These are phyloP conservation scores for Steccherinum ochraceum DNA, from an alignment of 768 basidiomycete species.

Conservation along the genomic window DNA sequence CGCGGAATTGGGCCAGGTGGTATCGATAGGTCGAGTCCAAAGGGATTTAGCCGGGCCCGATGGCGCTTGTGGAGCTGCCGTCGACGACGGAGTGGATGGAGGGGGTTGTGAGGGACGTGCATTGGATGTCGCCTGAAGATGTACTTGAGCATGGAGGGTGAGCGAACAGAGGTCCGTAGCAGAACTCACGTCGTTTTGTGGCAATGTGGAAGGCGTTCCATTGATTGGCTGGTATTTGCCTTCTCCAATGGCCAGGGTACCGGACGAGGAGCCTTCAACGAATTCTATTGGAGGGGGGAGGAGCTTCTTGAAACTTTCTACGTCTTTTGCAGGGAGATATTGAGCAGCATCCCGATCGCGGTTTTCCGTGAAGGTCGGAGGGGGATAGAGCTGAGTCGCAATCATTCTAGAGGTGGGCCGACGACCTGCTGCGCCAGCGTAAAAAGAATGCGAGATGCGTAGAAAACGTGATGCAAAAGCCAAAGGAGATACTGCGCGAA, in stretches of 20 bases:
- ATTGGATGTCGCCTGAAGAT: conserved; percentile 12
- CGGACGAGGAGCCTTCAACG: conserved; percentile 78
- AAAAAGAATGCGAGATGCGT: background rate
- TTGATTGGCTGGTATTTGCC: conserved; percentile 83
- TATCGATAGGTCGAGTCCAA: conserved; percentile 49
- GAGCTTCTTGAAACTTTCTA: conserved; percentile 72
- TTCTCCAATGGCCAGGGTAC: conserved; percentile 61
- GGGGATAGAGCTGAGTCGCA: conserved; percentile 55
- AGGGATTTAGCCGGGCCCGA: conserved; percentile 27
- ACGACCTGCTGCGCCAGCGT: background rate
- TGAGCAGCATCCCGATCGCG: conserved; percentile 44
- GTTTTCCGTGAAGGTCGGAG: conserved; percentile 42
- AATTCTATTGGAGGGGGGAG: conserved; percentile 80
- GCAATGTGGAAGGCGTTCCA: conserved; percentile 42
- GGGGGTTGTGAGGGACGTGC: conserved; percentile 16
- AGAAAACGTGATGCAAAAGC: too few species aligned
- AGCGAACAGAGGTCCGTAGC: conserved; percentile 3
- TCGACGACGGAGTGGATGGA: conserved; percentile 10
- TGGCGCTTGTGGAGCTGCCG: background rate
- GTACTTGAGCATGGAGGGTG: too few species aligned
- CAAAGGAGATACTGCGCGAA: background rate
- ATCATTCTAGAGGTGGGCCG: conserved; percentile 42
- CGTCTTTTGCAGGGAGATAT: conserved; percentile 61
- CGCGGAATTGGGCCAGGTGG: conserved; percentile 50
- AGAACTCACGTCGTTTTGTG: conserved; percentile 41